phyloP scores from a whole-genome alignment of 495 filamentous ascomycete species.

The Xylaria telfairii region DNA sequence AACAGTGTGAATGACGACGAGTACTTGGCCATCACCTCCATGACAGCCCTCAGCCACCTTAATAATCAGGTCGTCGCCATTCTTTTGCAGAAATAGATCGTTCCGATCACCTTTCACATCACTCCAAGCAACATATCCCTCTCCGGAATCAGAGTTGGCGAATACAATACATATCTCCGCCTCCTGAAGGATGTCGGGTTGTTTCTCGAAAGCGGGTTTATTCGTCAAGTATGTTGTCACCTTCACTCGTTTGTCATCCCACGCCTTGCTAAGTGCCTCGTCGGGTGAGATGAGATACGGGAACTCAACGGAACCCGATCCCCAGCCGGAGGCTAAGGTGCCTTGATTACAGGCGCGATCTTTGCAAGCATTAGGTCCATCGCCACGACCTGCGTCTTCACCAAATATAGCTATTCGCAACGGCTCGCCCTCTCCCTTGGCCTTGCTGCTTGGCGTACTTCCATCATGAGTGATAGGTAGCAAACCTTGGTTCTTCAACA shows the following conservation, averaged over 20 bases:
- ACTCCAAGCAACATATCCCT: slow-evolving; percentile 67
- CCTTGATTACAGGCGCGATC: slow-evolving; percentile 84
- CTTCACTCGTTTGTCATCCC: slow-evolving; percentile 63
- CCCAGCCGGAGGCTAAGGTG: slow-evolving; percentile 87
- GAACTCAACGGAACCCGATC: slow-evolving; percentile 86
- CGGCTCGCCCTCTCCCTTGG: slow-evolving; percentile 44
- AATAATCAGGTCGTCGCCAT: slow-evolving; percentile 74
- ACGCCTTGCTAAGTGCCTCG: slow-evolving; percentile 62
- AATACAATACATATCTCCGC: slow-evolving; percentile 76
- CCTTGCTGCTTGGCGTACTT: slow-evolving; percentile 43
- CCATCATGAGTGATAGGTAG: slow-evolving; percentile 66
- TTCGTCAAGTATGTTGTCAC: slow-evolving; percentile 68
- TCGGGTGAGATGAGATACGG: slow-evolving; percentile 78
- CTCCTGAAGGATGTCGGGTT: slow-evolving; percentile 47
- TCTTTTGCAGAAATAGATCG: slow-evolving; percentile 77
- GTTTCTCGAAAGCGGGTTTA: slow-evolving; percentile 39
- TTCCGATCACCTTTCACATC: slow-evolving; percentile 82
- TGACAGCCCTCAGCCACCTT: slow-evolving; percentile 75
- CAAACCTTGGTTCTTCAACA: slow-evolving; percentile 80
- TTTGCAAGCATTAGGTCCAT: slow-evolving; percentile 75
- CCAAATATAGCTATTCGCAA: slow-evolving; percentile 79
- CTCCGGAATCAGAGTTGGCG: slow-evolving; percentile 66
- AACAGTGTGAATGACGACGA: slow-evolving; percentile 90
- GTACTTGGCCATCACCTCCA: slow-evolving; percentile 66
- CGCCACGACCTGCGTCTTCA: slow-evolving; percentile 76